Evolutionary conservation across 2,329 filamentous ascomycete species (phyloP).

Genomic region (Lojkania enalia): DNA sequence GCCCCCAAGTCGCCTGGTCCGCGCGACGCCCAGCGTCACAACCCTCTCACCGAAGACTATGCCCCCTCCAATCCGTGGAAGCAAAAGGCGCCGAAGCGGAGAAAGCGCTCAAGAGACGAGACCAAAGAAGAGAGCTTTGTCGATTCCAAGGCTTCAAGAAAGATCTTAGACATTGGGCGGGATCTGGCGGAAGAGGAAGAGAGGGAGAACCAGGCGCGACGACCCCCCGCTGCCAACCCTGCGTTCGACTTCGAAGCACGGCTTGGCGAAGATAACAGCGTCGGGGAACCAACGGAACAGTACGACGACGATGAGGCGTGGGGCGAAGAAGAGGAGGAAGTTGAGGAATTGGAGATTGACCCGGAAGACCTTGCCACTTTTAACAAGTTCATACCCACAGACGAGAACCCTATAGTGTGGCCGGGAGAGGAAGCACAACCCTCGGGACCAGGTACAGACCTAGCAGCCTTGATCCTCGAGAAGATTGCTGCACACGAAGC

Average conservation of each 20-base stretch:
- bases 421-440: conserved; percentile 56
- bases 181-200: conserved; percentile 84
- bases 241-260: conserved; percentile 82
- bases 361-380: conserved; percentile 88
- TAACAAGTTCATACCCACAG: conserved; percentile 80
- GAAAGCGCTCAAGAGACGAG: conserved; percentile 59
- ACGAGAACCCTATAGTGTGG: conserved; percentile 74
- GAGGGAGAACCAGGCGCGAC: conserved; percentile 50
- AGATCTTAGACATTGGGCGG: conserved; percentile 86
- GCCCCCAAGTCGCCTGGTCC: conserved; percentile 60
- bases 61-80: conserved; percentile 70
- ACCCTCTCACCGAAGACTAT: conserved; percentile 89
- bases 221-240: conserved; percentile 55
- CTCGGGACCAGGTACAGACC: conserved; percentile 63
- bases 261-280: conserved; percentile 57
- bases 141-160: conserved; percentile 83
- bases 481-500: conserved; percentile 94
- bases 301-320: conserved; percentile 63
- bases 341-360: conserved; percentile 73
- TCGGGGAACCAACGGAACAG: conserved; percentile 54
- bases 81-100: conserved; percentile 67
- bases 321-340: conserved; percentile 72
- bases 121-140: conserved; percentile 70
- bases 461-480: conserved; percentile 89
- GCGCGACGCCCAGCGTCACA: conserved; percentile 72